Conservation (phyloP, 768 basidiomycete species). For the Brasilioporus rufonigricans region DNA sequence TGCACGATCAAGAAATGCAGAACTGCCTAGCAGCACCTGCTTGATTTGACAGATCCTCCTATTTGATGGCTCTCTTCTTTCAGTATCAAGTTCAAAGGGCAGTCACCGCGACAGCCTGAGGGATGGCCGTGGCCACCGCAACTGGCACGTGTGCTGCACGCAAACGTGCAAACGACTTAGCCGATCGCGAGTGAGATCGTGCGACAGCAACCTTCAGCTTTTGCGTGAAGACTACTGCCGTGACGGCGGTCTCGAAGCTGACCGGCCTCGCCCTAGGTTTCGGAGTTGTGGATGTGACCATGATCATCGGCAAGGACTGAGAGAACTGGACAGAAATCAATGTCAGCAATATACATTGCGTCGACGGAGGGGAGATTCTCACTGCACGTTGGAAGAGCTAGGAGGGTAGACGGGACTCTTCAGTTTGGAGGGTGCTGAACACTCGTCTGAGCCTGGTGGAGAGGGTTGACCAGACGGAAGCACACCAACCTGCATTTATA, state of each 20-base stretch:
- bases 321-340: neutral
- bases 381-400: constrained; percentile 2
- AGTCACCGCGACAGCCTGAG: neutral
- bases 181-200: constrained; percentile 1
- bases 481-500: constrained; percentile 15
- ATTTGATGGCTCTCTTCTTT: neutral
- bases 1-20: neutral
- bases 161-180: neutral
- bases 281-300: neutral
- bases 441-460: neutral
- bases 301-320: neutral
- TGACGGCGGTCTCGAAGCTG: constrained; percentile 24
- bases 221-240: constrained; percentile 20
- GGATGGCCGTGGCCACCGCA: neutral
- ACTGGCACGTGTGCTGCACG: constrained; percentile 8
- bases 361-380: constrained; percentile 12
- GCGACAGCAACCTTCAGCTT: constrained; percentile 21
- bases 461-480: neutral
- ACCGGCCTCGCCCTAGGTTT: constrained; percentile 9
- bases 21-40: neutral
- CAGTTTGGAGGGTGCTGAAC: neutral
- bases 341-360: constrained; percentile 3
- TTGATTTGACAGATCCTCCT: neutral
- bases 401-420: neutral
- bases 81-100: neutral